Percentiles rank a stretch among this genome's conserved stretches.
Evolutionary conservation across 306 rosid species (phyloP).

Genomic region (Canavalia ensiformis): DNA sequence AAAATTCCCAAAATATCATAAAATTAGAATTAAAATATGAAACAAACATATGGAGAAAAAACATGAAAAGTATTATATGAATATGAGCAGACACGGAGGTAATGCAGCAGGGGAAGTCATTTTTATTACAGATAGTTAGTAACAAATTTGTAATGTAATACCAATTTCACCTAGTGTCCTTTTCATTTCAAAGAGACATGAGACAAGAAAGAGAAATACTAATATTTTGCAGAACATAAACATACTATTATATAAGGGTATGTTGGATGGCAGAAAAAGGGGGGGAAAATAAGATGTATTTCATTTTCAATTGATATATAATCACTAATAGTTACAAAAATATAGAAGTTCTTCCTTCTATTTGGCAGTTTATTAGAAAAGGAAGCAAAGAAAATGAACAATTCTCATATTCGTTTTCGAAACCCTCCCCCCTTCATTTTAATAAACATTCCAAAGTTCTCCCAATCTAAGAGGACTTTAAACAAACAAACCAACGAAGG

Average conservation of each 20-base stretch:
- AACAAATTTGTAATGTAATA: not conserved
- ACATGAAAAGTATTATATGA: not conserved
- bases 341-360: too few species aligned
- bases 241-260: not conserved
- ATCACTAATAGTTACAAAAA: too few species aligned
- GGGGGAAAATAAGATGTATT: not conserved
- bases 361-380: too few species aligned
- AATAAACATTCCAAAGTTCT: not conserved
- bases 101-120: slow-evolving; percentile 11
- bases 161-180: not conserved
- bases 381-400: too few species aligned
- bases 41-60: slow-evolving; percentile 30
- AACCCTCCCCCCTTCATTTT: not conserved
- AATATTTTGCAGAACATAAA: not conserved
- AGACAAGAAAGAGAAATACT: slow-evolving; percentile 23
- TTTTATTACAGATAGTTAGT: not conserved
- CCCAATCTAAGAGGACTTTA: not conserved
- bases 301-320: too few species aligned
- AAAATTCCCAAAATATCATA: not conserved
- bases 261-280: not conserved
- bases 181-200: not conserved
- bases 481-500: not conserved
- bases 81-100: not conserved
- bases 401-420: too few species aligned
- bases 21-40: slow-evolving; percentile 12